Evolutionary conservation across 2,329 filamentous ascomycete genomes (phyloP).

Genomic region (Neoscytalidium dimidiatum): DNA sequence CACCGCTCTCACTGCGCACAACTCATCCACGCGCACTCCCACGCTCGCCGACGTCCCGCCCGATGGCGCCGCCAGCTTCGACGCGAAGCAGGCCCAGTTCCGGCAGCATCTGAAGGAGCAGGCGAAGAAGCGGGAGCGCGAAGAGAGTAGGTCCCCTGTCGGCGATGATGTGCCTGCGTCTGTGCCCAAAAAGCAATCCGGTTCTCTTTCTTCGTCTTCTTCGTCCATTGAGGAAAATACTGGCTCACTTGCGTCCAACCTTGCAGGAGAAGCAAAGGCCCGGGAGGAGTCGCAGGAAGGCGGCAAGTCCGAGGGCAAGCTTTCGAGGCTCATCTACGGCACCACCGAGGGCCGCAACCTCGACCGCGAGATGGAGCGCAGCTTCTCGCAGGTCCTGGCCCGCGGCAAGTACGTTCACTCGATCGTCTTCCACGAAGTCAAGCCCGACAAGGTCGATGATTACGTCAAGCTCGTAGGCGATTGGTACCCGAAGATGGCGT

Average conservation of each 20-base stretch:
- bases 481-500: constrained; percentile 92
- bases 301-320: constrained; percentile 64
- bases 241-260: constrained; percentile 61
- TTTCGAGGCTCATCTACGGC: constrained; percentile 92
- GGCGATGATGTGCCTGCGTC: constrained; percentile 43
- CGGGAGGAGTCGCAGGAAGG: constrained; percentile 60
- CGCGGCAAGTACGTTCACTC: constrained; percentile 98
- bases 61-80: constrained; percentile 73
- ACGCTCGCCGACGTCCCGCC: constrained; percentile 82
- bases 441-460: constrained; percentile 92
- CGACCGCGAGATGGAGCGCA: constrained; percentile 93
- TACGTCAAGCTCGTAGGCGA: constrained; percentile 86
- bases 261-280: constrained; percentile 55
- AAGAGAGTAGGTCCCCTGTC: constrained; percentile 71
- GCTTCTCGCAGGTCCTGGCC: constrained; percentile 92
- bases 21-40: constrained; percentile 48
- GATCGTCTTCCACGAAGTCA: constrained; percentile 94
- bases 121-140: constrained; percentile 73
- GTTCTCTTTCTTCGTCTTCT: constrained; percentile 38
- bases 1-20: constrained; percentile 17
- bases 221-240: constrained; percentile 47
- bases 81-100: constrained; percentile 80
- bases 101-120: constrained; percentile 76
- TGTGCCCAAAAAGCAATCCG: constrained; percentile 26
- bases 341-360: constrained; percentile 93